Conservation (phyloP, 106 monocot species). For the Vanilla planifolia region DNA sequence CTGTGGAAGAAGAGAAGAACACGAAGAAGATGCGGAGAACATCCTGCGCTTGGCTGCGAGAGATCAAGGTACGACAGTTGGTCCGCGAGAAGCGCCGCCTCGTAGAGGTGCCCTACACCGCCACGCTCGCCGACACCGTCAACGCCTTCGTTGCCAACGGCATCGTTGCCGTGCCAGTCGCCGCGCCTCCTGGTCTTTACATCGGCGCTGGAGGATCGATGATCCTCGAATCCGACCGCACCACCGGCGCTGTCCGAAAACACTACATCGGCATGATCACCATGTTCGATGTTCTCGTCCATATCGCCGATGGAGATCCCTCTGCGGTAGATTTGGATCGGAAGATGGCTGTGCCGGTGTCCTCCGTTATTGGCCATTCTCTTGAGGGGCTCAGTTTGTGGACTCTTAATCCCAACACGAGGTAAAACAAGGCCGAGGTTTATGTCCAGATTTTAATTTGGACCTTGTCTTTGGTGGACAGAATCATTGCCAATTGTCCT, state of each 20-base stretch:
- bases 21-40: not conserved
- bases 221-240: constrained; percentile 57
- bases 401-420: constrained; percentile 58
- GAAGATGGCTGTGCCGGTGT: constrained; percentile 53
- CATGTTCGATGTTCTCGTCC: constrained; percentile 53
- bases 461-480: too few relatives aligned
- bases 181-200: constrained; percentile 60
- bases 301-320: constrained; percentile 38
- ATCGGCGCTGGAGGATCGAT: constrained; percentile 67
- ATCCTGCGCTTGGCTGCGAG: not conserved
- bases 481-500: too few relatives aligned
- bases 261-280: constrained; percentile 68
- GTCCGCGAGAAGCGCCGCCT: constrained; percentile 38
- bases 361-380: constrained; percentile 57
- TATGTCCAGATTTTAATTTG: too few relatives aligned
- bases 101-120: constrained; percentile 66
- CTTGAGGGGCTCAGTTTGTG: constrained; percentile 61
- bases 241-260: constrained; percentile 47
- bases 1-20: not conserved
- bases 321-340: constrained; percentile 28
- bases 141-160: constrained; percentile 49
- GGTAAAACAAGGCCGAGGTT: constrained; percentile 7
- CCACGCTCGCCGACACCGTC: constrained; percentile 40
- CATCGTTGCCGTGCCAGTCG: constrained; percentile 52
- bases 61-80: constrained; percentile 15